Base-by-base conservation (phyloP, 768 basidiomycete species). In the Leccinum aurantiacum region DNA sequence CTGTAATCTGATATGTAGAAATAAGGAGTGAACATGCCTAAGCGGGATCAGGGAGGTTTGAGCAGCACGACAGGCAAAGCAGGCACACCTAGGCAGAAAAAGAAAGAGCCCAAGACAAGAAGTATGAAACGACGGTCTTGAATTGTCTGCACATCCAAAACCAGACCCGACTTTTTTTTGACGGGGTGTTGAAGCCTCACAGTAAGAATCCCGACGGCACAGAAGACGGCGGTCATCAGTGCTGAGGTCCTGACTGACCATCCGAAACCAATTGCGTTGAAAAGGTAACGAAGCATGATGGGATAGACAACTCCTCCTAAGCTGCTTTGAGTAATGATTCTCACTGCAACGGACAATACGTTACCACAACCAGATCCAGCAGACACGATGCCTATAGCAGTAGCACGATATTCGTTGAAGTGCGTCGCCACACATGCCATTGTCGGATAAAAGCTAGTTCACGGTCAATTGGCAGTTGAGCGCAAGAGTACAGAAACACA, bases 301-400 rank as follows among this genome's bases (percentile, higher is more conserved):
- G 88, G 86, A 63, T 83, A 89, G n/a, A 87, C 73, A 3, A 89
- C 85, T 10, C 88, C 88, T 24, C 90, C 90, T 82, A 66, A 53
- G 33, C 24, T 24, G 3, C 58, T 35, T 59, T 65, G 22, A 67
- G 74, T 54, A 53, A 56, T 46, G 64, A 72, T 65, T 57, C 60
- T 47, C 64, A 66, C 19, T 1, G 5, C n/a, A 57, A 59, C 54
- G 57, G 59, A 54, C 55, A 52, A 54, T 9, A 56, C 56, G 24
- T 61, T 60, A 85, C 87, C 87, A 58, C 83, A 69, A 58, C 87
- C 82, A 25, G 86, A 86, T n/a, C 91, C 91, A 35, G 89, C 83
- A 1, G 83, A 79, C 17, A 84, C 86, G 57, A 93, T 75, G 2
- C 91, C 91, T 38, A 89, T 75, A 0, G 90, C 89, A 2, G 90